These are phyloP conservation scores for Talaromyces thailandensis DNA, from an alignment of 495 filamentous ascomycete genomes.

Conservation along the genomic window DNA sequence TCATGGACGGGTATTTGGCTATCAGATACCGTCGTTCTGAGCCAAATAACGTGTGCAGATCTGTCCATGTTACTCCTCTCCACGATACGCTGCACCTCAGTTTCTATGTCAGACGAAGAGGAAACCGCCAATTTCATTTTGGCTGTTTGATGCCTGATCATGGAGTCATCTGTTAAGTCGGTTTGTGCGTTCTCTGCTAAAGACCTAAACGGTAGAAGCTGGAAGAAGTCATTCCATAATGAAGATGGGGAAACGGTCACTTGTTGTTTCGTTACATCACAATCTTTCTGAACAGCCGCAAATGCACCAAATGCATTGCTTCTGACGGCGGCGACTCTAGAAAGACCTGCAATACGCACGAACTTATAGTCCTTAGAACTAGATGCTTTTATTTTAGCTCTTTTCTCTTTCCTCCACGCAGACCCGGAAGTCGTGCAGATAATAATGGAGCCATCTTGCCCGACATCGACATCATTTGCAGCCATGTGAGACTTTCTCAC, in stretches of 20 bases:
- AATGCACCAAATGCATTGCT: constrained; percentile 84
- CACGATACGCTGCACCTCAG: constrained; percentile 38
- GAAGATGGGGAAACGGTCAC: constrained; percentile 51
- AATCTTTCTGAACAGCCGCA: constrained; percentile 79
- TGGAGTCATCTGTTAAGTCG: constrained; percentile 16
- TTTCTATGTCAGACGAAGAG: constrained; percentile 46
- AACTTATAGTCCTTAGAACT: constrained; percentile 81
- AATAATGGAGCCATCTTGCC: constrained; percentile 91
- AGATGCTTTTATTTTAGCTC: constrained; percentile 69
- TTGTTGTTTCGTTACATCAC: constrained; percentile 69
- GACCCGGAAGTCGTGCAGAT: constrained; percentile 86
- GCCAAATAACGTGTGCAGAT: constrained; percentile 29
- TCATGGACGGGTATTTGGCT: constrained; percentile 71
- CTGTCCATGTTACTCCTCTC: constrained; percentile 5
- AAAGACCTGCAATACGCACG: constrained; percentile 77
- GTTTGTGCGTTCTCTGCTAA: constrained; percentile 15
- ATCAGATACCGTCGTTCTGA: constrained; percentile 52
- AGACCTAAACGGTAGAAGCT: constrained; percentile 54
- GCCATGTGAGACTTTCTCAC: constrained; percentile 74
- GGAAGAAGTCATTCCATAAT: constrained; percentile 66
- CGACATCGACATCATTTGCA: constrained; percentile 75
- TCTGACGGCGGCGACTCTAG: constrained; percentile 69
- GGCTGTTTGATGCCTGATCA: constrained; percentile 8
- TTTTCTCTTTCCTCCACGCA: constrained; percentile 79
- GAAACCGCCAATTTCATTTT: constrained; percentile 38